Percentiles rank a stretch among this genome's conserved stretches.
Conservation (phyloP, 768 basidiomycete genomes). For the Royoungia palumana region DNA sequence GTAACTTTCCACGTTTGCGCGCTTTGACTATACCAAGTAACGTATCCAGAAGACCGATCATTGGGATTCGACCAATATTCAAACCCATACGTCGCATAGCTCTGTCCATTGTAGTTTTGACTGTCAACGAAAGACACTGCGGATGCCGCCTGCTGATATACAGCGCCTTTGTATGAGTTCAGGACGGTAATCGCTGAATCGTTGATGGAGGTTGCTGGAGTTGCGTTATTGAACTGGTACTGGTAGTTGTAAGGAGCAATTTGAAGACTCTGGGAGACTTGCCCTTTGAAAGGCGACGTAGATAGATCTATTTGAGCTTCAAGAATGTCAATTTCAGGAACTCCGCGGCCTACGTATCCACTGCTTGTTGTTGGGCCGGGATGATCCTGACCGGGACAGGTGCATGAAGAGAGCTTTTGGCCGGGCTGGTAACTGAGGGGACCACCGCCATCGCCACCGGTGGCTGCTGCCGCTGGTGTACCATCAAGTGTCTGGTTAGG, state of each 20-base stretch:
- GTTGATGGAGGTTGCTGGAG: conserved; percentile 52
- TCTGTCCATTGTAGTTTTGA: conserved; percentile 51
- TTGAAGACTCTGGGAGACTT: conserved; percentile 82
- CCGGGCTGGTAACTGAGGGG: conserved; percentile 79
- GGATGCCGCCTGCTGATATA: conserved; percentile 73
- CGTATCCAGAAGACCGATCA: conserved; percentile 63
- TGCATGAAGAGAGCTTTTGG: conserved; percentile 84
- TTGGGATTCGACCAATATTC: conserved; percentile 81
- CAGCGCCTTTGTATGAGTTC: conserved; percentile 69
- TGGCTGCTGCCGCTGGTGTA: conserved; percentile 54
- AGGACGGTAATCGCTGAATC: conserved; percentile 47
- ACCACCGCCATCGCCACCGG: conserved; percentile 47
- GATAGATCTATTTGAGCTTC: conserved; percentile 71
- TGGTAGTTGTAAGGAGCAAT: conserved; percentile 72
- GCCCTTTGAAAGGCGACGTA: conserved; percentile 46
- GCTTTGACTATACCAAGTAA: conserved; percentile 79
- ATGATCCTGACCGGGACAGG: conserved; percentile 81
- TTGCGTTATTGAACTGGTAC: conserved; percentile 56
- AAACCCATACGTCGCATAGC: conserved; percentile 63
- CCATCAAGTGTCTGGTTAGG: conserved; percentile 73
- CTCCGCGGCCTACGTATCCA: conserved; percentile 60
- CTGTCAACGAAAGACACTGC: conserved; percentile 56
- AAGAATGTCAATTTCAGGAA: conserved; percentile 91
- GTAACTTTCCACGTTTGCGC: conserved; percentile 69
- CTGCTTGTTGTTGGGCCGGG: conserved; percentile 63